These are phyloP conservation scores for Persicaria tinctoria DNA, from an alignment of 148 eudicot genomes.

Conservation along the genomic window DNA sequence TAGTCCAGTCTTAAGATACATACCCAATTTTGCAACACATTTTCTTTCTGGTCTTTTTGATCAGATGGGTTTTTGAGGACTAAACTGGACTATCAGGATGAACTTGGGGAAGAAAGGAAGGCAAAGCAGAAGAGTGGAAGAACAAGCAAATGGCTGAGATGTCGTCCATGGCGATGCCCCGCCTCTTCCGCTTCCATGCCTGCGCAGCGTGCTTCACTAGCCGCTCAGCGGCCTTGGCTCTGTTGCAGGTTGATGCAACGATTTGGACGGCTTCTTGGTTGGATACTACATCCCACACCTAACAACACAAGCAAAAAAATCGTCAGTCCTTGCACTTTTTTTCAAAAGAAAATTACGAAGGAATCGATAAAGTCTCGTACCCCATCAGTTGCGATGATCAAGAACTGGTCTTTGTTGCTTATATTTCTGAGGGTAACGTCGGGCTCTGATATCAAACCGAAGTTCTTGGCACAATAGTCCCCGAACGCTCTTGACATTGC, in stretches of 20 bases:
- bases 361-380: constrained; percentile 22
- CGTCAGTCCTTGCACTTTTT: no score
- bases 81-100: constrained; percentile 21
- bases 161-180: constrained; percentile 66
- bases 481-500: constrained; percentile 97
- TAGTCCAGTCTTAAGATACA: neutral
- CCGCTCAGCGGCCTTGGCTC: constrained; percentile 50
- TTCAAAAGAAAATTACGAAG: neutral
- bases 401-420: constrained; percentile 49
- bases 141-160: constrained; percentile 78
- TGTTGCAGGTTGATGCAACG: constrained; percentile 42
- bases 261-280: constrained; percentile 78
- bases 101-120: constrained; percentile 20
- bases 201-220: constrained; percentile 49
- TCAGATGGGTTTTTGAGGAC: neutral
- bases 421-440: constrained; percentile 56
- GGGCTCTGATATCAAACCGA: constrained; percentile 74
- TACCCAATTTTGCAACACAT: neutral
- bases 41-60: neutral
- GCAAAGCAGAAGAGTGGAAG: constrained; percentile 31
- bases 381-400: constrained; percentile 88
- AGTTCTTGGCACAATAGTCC: constrained; percentile 72
- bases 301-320: neutral
- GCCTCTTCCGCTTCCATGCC: constrained; percentile 68
- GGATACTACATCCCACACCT: constrained; percentile 98